A percentile compares a stretch with the other conserved stretches of the same genome.
Conservation (phyloP, 805 yeast species). For the Starmera caribaea region DNA sequence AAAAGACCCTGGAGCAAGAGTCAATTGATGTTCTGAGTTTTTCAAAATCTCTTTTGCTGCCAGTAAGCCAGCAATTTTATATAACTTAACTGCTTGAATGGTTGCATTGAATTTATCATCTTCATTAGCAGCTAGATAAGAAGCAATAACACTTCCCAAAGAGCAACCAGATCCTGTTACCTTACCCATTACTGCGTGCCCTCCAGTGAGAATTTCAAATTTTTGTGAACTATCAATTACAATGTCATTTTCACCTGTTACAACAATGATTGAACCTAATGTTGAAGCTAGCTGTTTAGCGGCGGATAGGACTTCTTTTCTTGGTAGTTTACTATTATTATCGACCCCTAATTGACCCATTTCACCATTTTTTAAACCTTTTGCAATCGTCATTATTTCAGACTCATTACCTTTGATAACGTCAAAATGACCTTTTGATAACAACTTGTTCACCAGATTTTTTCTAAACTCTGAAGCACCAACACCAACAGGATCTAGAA, state of each 20-base stretch:
- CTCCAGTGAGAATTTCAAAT: conserved; percentile 37
- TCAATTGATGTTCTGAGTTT: too few relatives aligned
- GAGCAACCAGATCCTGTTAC: conserved; percentile 84
- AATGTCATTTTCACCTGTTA: conserved; percentile 55
- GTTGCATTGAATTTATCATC: conserved; percentile 6
- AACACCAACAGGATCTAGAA: conserved; percentile 89
- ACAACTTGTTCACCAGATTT: conserved; percentile 33
- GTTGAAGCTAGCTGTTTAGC: conserved; percentile 41
- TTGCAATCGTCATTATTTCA: conserved; percentile 52
- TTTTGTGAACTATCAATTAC: conserved; percentile 38
- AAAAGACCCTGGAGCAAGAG: conserved; percentile 10
- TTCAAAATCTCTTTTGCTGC: conserved; percentile 4
- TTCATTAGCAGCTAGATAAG: conserved; percentile 33
- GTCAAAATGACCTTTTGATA: conserved; percentile 47
- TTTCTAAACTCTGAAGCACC: conserved; percentile 66
- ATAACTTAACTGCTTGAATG: conserved; percentile 9
- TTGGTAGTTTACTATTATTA: conserved; percentile 18
- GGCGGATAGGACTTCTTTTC: conserved; percentile 23
- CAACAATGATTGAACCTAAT: conserved; percentile 51
- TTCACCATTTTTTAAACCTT: conserved; percentile 43
- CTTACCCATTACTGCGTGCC: conserved; percentile 49
- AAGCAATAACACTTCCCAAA: conserved; percentile 61
- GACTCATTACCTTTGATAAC: conserved; percentile 82
- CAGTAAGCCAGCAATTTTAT: conserved; percentile 9
- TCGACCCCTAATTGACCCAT: conserved; percentile 73